These are phyloP conservation scores for Talaromyces amestolkiae DNA, from an alignment of 2,329 filamentous ascomycete species.

Conservation along the genomic window DNA sequence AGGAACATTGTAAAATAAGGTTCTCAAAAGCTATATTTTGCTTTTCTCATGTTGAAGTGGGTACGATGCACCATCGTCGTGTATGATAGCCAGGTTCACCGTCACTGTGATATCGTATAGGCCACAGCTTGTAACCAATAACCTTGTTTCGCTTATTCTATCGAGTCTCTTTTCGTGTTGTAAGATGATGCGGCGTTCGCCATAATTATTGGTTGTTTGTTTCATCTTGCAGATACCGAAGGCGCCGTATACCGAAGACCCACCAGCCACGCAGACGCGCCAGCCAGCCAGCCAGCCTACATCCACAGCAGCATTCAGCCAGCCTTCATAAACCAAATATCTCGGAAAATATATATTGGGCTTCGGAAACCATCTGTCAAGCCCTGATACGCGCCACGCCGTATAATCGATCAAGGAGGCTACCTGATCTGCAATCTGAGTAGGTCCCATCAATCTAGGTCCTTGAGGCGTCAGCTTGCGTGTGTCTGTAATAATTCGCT, in stretches of 20 bases:
- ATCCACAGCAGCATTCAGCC: neutral
- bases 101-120: neutral
- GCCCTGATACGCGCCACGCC: neutral
- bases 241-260: neutral
- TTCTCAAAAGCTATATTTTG: neutral
- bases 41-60: neutral
- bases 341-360: neutral
- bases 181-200: neutral
- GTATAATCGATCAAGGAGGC: neutral
- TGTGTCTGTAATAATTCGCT: neutral
- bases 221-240: neutral
- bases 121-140: neutral
- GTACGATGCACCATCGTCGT: neutral
- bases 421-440: neutral
- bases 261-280: neutral
- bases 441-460: neutral
- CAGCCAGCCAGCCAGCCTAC: neutral
- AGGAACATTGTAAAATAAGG: neutral
- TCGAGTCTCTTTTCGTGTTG: neutral
- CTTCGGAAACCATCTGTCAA: neutral
- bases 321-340: neutral
- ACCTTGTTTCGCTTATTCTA: neutral
- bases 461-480: neutral
- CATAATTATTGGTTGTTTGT: neutral
- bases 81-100: neutral